Base-by-base conservation (phyloP, 371 early-diverging fungal species). In the Mucor racemosus region DNA sequence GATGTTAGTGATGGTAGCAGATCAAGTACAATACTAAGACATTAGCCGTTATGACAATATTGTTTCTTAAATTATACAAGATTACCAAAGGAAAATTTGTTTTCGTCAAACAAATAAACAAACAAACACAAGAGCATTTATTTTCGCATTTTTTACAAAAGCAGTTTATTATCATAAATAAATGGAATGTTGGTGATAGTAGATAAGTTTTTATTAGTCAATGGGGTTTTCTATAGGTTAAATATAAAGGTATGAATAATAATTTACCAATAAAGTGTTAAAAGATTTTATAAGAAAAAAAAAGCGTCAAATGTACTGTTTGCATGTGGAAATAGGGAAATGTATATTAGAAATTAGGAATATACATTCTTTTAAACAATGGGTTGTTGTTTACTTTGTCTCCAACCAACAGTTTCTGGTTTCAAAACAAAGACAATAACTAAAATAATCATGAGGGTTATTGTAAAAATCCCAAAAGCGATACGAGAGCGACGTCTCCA, bases 401-500 rank as follows among this genome's bases (percentile, higher is more conserved):
- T 72, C 67, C 59, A 68, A 4, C 72, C 72, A 1, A 72, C 39
- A 6, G 65, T 26, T n/a, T 63, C 62, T 19, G 75, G 75, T 19
- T 71, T 71, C 15, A 71, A 39, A 11, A 71, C 65, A 40, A 74
- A 68, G 3, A 68, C 55, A 19, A 68, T 34, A 4, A 74, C 67
- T 14, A 66, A 35, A 4, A 62, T n/a, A 31, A 67, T 55, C 41
- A 66, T 36, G 17, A 72, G 64, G 31, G 44, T 7, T 11, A 65
- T 56, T 19, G 44, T 17, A 40, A 72, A 69, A 3, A 69, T 60
- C 15, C 66, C 57, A 59, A 75, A 66, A 1, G 67, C 61, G 46
- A 66, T 69, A 11, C 76, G 66, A 8, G 69, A 72, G 36, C 73
- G 63, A 17, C 62, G 59, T 38, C 67, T 48, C 76, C 76, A 75